Evolutionary conservation across 225 moss, liverwort and hornwort genomes (phyloP).

Genomic region (Takakia lepidozioides): DNA sequence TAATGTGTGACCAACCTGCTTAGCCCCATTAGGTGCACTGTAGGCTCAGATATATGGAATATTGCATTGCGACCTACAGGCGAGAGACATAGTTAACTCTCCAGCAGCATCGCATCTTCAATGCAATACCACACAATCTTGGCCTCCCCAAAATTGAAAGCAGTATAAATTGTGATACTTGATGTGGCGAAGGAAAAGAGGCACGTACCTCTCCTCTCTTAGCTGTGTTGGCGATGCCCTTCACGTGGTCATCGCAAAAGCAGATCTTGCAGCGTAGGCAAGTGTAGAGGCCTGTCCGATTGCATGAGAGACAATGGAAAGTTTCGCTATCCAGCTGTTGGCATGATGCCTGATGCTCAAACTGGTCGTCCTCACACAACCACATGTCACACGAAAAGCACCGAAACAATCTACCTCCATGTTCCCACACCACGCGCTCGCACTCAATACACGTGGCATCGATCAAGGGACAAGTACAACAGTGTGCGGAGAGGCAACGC

Average conservation of each 20-base stretch:
- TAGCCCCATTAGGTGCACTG: no score
- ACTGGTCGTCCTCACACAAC: conserved; percentile 98
- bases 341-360: conserved; percentile 98
- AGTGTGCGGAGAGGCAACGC: conserved; percentile 86
- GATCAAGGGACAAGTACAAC: conserved; percentile 78
- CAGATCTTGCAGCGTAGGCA: conserved; percentile 94
- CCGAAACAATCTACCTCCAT: conserved; percentile 89
- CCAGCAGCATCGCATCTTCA: no score
- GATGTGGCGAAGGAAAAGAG: conserved; percentile 1
- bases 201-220: conserved; percentile 82
- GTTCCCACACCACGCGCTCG: conserved; percentile 94
- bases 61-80: no score
- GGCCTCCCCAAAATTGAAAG: no score
- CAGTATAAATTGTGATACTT: no score
- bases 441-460: conserved; percentile 95
- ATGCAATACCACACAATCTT: no score
- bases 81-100: no score
- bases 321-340: conserved; percentile 98
- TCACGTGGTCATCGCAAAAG: conserved; percentile 98
- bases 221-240: conserved; percentile 78
- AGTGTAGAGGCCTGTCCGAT: conserved; percentile 84
- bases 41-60: no score
- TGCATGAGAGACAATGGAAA: conserved; percentile 92
- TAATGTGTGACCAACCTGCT: no score
- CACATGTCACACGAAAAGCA: conserved; percentile 98